Percentiles rank a stretch among this genome's conserved stretches.
phyloP scores from a whole-genome alignment of 2,329 filamentous ascomycete genomes.

The Parastagonospora avenae region DNA sequence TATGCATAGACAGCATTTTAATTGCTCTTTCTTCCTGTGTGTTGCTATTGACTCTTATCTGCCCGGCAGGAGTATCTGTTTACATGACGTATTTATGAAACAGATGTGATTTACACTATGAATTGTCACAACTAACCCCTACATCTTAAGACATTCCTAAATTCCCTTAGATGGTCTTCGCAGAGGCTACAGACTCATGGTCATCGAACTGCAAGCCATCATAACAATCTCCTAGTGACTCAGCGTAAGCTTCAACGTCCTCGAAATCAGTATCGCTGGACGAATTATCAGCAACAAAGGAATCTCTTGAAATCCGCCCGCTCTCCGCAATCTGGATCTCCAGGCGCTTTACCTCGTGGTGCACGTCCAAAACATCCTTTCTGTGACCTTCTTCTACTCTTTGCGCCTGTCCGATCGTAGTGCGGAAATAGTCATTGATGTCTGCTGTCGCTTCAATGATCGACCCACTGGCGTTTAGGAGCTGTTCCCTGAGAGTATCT shows the following conservation, averaged over 20 bases:
- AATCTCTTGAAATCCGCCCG: not conserved
- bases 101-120: not conserved
- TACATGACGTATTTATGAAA: not conserved
- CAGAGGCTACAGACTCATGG: not conserved
- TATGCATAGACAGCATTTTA: not conserved
- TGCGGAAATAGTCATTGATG: conserved; percentile 5
- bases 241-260: conserved; percentile 6
- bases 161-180: not conserved
- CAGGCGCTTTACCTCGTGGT: conserved; percentile 4
- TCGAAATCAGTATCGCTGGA: conserved; percentile 6
- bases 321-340: not conserved
- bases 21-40: not conserved
- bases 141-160: not conserved
- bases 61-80: not conserved
- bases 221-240: not conserved
- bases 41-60: not conserved
- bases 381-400: not conserved
- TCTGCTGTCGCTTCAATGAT: conserved; percentile 4
- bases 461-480: conserved; percentile 1
- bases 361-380: conserved; percentile 1
- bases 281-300: conserved; percentile 1
- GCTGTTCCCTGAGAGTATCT: conserved; percentile 5
- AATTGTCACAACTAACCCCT: not conserved
- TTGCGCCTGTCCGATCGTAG: not conserved
- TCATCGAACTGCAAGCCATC: not conserved